Conservation (phyloP, 768 basidiomycete genomes). For the Sistotremastrum niveocremeum region DNA sequence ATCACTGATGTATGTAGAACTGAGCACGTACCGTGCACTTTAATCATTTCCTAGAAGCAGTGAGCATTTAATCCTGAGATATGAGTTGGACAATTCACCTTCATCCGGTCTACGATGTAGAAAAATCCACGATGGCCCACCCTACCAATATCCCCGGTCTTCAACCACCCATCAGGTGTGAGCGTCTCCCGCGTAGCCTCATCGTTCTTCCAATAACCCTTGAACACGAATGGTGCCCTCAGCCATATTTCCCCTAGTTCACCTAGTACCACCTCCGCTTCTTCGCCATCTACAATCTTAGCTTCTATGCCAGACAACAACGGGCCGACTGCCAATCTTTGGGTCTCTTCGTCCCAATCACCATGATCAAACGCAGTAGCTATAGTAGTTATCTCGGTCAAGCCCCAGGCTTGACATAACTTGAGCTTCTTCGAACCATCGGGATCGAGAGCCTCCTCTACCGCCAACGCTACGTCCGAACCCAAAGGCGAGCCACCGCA, state of each 20-base stretch:
- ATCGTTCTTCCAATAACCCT: constrained; percentile 4
- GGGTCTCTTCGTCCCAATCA: too few species aligned
- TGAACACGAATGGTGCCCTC: constrained; percentile 2
- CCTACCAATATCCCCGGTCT: constrained; percentile 22
- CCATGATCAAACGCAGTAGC: too few species aligned
- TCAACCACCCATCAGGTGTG: background rate
- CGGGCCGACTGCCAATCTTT: too few species aligned
- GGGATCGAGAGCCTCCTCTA: constrained; percentile 1
- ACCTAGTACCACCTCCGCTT: background rate
- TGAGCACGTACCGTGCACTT: constrained; percentile 10
- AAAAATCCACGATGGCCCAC: constrained; percentile 44
- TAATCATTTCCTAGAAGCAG: constrained; percentile 8
- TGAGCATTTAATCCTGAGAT: too few species aligned
- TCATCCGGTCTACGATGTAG: constrained; percentile 42
- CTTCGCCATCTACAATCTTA: too few species aligned
- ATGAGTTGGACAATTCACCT: constrained; percentile 3
- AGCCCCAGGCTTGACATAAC: too few species aligned
- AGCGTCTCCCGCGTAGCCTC: constrained; percentile 3
- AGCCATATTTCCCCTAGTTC: constrained; percentile 24
- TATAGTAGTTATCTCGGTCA: too few species aligned
- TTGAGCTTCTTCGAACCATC: too few species aligned
- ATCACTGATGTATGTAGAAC: too few species aligned
- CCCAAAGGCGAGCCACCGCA: constrained; percentile 25
- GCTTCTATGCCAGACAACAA: too few species aligned
- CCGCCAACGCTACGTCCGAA: constrained; percentile 14